Base-by-base conservation (phyloP, 177 flowering plant species). In the Tripterygium wilfordii region DNA sequence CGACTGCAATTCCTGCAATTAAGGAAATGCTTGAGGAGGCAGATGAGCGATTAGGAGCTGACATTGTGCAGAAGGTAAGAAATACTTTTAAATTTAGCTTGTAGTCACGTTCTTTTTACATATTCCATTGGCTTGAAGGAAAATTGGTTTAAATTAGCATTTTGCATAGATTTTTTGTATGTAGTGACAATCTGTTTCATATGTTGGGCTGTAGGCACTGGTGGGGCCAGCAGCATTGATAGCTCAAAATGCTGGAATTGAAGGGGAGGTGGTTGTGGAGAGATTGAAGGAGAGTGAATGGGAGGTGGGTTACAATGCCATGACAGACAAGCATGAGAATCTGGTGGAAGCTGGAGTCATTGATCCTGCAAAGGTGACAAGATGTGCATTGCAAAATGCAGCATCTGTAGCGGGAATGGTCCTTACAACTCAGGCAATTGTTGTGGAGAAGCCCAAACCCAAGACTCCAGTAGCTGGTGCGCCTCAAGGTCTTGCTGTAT, bases 321-420 rank as follows among this genome's bases (percentile, higher is more conserved):
- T 91, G 96, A 73, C 78, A 1, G 96, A 88, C 72, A 65, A 46
- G 37, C 89, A 80, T 22, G 96, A 89, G 71, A 78, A 92, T 63
- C 58, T 92, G 49, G 64, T 88, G 13, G 78, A 74, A 39, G 71
- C 90, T 12, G 98, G 97, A 13, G 88, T 92, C 1, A 89, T 92
- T 15, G 99, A 92, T 66, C 99, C 99, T 0, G 96, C 99, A 12
- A 92, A 89, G 79, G 99, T 92, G 53, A 64, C 88, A 5, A 80
- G 99, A 64, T 92, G 99, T 49, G 99, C 86, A 0, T 42, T 92
- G 61, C 99, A 92, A 59, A 92, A 92, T 63, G 79, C 99, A 19
- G 89, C 96, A 1, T 89, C 99, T 1, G 97, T 92, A 36, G 96
- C 99, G 2, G 99, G 99, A 39, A 92, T 92, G 97, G 99, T 92